phyloP scores from a whole-genome alignment of 768 basidiomycete species.

The Suillus fuscotomentosus region DNA sequence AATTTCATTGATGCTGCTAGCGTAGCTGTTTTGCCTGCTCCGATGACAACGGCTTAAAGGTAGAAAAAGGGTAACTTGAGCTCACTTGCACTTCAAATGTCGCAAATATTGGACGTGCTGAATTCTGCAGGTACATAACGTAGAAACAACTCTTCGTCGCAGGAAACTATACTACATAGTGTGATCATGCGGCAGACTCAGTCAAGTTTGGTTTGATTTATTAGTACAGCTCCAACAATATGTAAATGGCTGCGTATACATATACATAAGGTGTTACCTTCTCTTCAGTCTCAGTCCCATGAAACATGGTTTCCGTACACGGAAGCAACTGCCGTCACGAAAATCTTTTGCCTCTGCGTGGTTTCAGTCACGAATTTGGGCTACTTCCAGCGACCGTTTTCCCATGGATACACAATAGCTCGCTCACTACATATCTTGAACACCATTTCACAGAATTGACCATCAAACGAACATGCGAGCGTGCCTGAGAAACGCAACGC shows the following conservation, averaged over 20 bases:
- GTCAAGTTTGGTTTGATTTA: neutral
- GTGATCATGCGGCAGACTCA: neutral
- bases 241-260: neutral
- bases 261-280: neutral
- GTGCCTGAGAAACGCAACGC: neutral
- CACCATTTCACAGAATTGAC: conserved; percentile 9
- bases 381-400: conserved; percentile 31
- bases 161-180: neutral
- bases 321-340: conserved; percentile 27
- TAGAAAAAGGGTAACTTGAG: conserved; percentile 7
- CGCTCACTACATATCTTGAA: conserved; percentile 23
- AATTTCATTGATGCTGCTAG: too few relatives aligned
- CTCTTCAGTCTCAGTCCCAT: neutral
- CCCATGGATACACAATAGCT: conserved; percentile 33
- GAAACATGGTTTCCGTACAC: conserved; percentile 6
- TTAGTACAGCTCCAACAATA: neutral
- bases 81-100: neutral
- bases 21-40: too few relatives aligned
- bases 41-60: too few relatives aligned
- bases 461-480: neutral
- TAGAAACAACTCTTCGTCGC: neutral
- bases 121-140: neutral
- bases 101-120: neutral
- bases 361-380: conserved; percentile 29
- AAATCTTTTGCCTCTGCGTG: conserved; percentile 27